Conservation (phyloP, 441 rosid species). For the Isatis lusitanica region DNA sequence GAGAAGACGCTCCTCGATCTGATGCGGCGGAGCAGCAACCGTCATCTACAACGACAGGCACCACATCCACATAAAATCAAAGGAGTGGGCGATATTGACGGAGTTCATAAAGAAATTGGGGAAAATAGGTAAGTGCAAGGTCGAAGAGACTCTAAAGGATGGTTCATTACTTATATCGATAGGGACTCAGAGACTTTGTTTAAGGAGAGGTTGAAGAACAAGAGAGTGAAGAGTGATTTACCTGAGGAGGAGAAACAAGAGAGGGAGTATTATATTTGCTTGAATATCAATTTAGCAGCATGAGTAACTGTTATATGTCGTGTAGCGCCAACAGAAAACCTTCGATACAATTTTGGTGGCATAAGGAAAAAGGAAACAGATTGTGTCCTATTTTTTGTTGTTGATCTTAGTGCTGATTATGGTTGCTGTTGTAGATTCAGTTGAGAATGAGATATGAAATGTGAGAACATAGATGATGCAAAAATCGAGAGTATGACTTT, state of each 20-base stretch:
- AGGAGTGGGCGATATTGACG: constrained; percentile 85
- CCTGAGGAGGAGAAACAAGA: constrained; percentile 94
- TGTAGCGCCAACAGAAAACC: too few species aligned
- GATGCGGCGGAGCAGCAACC: constrained; percentile 76
- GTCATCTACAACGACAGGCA: constrained; percentile 66
- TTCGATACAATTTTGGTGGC: too few species aligned
- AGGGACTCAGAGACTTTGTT: constrained; percentile 81
- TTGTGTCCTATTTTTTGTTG: too few species aligned
- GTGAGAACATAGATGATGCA: too few species aligned
- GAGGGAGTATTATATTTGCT: too few species aligned
- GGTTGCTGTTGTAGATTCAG: too few species aligned
- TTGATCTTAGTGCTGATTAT: too few species aligned
- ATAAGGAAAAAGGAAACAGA: too few species aligned
- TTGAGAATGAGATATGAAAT: too few species aligned
- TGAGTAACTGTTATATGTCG: too few species aligned
- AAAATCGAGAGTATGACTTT: too few species aligned
- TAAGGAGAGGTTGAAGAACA: constrained; percentile 82
- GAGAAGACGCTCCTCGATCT: constrained; percentile 70
- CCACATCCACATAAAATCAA: constrained; percentile 91
- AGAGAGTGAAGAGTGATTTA: constrained; percentile 70
- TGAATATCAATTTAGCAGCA: too few species aligned
- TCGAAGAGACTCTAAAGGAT: constrained; percentile 92
- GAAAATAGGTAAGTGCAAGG: constrained; percentile 83
- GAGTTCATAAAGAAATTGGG: constrained; percentile 87
- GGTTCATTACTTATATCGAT: constrained; percentile 93